A percentile compares a stretch with the other conserved stretches of the same genome.
Conservation (phyloP, 257 asterid species). For the Nicotiana obtusifolia region DNA sequence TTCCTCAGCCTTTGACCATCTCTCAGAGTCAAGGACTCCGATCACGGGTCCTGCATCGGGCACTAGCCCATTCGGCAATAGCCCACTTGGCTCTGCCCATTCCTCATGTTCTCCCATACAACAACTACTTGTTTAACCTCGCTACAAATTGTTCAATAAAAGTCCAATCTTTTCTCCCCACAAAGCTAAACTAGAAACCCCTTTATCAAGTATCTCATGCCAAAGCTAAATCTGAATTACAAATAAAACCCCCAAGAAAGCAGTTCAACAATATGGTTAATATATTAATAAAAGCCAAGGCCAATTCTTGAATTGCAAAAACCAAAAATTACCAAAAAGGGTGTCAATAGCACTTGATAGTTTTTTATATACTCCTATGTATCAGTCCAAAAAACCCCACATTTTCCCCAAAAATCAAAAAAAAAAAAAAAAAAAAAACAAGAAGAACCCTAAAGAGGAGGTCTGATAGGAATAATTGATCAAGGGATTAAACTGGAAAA, state of each 20-base stretch:
- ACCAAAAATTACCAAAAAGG: neutral
- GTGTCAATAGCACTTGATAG: neutral
- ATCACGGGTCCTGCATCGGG: conserved; percentile 61
- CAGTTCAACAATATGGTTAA: neutral
- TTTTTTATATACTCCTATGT: neutral
- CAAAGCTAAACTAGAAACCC: neutral
- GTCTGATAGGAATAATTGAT: neutral
- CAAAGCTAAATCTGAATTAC: neutral
- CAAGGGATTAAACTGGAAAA: neutral
- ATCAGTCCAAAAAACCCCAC: neutral
- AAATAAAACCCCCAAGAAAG: neutral
- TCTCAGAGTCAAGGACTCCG: conserved; percentile 50
- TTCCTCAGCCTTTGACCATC: conserved; percentile 90
- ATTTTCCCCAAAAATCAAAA: neutral
- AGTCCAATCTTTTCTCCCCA: conserved; percentile 11
- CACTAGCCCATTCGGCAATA: conserved; percentile 68
- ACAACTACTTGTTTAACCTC: conserved; percentile 24
- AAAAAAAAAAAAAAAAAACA: neutral
- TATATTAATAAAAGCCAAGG: neutral
- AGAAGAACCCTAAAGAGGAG: conserved; percentile 4
- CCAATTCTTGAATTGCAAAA: neutral
- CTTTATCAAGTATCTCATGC: conserved; percentile 1
- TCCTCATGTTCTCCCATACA: conserved; percentile 85
- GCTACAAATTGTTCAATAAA: conserved; percentile 13
- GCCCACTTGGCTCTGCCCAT: conserved; percentile 73